Evolutionary conservation across 129 eudicot species (phyloP).

Genomic region (Flaveria sonorensis): DNA sequence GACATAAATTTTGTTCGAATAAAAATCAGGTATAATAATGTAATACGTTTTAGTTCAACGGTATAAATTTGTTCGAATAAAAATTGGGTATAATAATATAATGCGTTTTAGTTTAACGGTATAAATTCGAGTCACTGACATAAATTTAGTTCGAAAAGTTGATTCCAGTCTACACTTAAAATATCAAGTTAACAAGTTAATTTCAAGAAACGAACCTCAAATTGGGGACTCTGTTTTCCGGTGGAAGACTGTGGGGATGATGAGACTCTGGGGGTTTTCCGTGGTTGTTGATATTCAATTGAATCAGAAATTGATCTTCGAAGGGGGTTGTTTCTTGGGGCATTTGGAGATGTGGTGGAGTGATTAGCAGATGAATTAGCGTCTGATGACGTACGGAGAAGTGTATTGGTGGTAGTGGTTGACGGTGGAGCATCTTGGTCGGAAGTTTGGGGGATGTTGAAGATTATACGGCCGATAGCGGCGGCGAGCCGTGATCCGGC

Average conservation of each 20-base stretch:
- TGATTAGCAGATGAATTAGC: too few relatives aligned
- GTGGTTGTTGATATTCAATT: background rate
- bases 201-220: background rate
- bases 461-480: conserved; percentile 2
- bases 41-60: too few relatives aligned
- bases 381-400: too few relatives aligned
- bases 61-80: too few relatives aligned
- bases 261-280: background rate
- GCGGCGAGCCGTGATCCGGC: conserved; percentile 14
- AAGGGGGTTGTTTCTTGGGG: conserved; percentile 1
- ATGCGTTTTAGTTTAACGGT: too few relatives aligned
- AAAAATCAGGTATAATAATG: too few relatives aligned
- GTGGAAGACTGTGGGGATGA: background rate
- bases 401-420: background rate
- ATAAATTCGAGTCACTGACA: too few relatives aligned
- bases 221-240: background rate
- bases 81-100: too few relatives aligned
- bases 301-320: background rate
- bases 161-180: too few relatives aligned
- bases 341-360: background rate
- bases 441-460: conserved; percentile 3
- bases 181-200: too few relatives aligned
- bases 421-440: conserved; percentile 5
- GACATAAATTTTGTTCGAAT: too few relatives aligned
- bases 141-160: too few relatives aligned